phyloP scores from a whole-genome alignment of 495 filamentous ascomycete species.

The Cercophora samala region DNA sequence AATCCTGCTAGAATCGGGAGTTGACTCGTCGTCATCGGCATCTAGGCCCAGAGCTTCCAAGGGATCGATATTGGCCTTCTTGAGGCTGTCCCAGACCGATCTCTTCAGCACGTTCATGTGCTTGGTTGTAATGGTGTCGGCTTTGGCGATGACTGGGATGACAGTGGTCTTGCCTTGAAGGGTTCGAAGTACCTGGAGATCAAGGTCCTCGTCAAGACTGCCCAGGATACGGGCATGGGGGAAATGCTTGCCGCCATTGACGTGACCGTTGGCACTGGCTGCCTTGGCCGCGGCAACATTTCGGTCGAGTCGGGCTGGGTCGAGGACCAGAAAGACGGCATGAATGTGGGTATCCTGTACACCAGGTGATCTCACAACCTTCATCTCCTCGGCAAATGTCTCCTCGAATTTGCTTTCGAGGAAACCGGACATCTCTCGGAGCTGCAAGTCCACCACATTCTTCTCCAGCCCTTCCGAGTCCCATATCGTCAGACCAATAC shows the following conservation, averaged over 20 bases:
- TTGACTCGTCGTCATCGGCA: slow-evolving; percentile 61
- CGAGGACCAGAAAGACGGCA: slow-evolving; percentile 88
- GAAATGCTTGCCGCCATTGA: slow-evolving; percentile 47
- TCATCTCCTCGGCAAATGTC: slow-evolving; percentile 96
- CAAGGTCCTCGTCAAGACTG: slow-evolving; percentile 81
- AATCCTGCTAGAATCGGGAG: slow-evolving; percentile 51
- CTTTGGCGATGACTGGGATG: slow-evolving; percentile 94
- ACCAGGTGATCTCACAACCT: slow-evolving; percentile 88
- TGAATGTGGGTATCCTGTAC: slow-evolving; percentile 96
- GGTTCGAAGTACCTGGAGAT: slow-evolving; percentile 83
- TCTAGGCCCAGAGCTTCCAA: slow-evolving; percentile 81
- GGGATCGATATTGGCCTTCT: slow-evolving; percentile 81
- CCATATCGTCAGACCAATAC: slow-evolving; percentile 91
- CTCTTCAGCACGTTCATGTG: slow-evolving; percentile 94
- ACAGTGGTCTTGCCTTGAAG: slow-evolving; percentile 94
- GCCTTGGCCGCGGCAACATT: slow-evolving; percentile 70
- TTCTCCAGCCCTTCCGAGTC: slow-evolving; percentile 92
- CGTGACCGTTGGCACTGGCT: slow-evolving; percentile 51
- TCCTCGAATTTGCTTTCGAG: slow-evolving; percentile 98
- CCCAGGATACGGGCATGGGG: slow-evolving; percentile 52
- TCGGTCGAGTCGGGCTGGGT: slow-evolving; percentile 79
- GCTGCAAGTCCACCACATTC: slow-evolving; percentile 87
- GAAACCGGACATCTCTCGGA: slow-evolving; percentile 86
- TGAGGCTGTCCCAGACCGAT: slow-evolving; percentile 83
- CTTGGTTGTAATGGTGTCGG: slow-evolving; percentile 87